Conservation (phyloP, 768 basidiomycete species). For the Amanita pallidorosea region DNA sequence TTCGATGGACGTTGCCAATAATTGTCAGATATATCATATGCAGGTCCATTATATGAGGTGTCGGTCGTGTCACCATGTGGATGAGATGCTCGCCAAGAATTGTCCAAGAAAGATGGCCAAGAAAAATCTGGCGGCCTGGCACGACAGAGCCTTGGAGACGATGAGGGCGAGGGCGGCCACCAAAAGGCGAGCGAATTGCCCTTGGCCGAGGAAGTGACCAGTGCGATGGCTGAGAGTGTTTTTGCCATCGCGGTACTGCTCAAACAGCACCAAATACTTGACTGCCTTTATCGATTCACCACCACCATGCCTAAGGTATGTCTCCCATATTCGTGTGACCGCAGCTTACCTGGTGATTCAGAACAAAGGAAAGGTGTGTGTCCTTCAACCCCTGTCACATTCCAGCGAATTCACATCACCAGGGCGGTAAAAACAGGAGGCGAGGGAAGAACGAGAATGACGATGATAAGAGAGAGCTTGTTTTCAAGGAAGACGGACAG, state of each 20-base stretch:
- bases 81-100: constrained; percentile 63
- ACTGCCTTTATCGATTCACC: neutral
- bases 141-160: constrained; percentile 60
- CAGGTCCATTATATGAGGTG: constrained; percentile 13
- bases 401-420: neutral
- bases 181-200: constrained; percentile 71
- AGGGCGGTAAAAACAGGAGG: constrained; percentile 99
- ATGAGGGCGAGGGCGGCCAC: constrained; percentile 69
- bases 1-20: constrained; percentile 45
- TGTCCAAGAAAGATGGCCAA: constrained; percentile 48
- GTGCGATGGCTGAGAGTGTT: constrained; percentile 67
- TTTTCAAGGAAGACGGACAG: constrained; percentile 98
- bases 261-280: constrained; percentile 1
- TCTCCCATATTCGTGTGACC: neutral
- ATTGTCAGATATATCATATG: constrained; percentile 34
- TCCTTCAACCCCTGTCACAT: neutral
- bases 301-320: constrained; percentile 12
- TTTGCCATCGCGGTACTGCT: constrained; percentile 44
- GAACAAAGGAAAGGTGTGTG: constrained; percentile 68
- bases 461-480: constrained; percentile 95
- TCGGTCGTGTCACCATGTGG: constrained; percentile 23
- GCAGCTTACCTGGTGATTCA: constrained; percentile 14
- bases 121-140: constrained; percentile 40
- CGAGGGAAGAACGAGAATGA: constrained; percentile 99
- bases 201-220: constrained; percentile 78